Evolutionary conservation across 371 early-diverging fungal genomes (phyloP), one percentile per base, ranked within the genome.

Genomic region (Basidiobolus meristosporus): DNA sequence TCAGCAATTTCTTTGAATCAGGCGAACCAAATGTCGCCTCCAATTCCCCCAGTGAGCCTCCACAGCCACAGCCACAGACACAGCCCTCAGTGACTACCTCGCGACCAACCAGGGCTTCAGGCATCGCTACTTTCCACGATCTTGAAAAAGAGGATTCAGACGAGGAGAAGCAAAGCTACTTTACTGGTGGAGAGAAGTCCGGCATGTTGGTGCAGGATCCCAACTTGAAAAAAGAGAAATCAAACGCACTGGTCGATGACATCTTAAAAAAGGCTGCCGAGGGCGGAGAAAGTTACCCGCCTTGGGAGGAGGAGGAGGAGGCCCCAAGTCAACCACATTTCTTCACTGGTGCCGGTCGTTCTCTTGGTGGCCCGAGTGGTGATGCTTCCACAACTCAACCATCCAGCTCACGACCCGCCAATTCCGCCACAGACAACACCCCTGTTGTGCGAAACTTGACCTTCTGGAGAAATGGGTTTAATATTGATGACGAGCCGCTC

Each of bases 391-490:
- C 7, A 77, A 77, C 29, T 48, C 70, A 23, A 75, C 75, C 57
- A 45, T 29, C n/a, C 11, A 42, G 26, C n/a, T 43, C 34, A 31
- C 41, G 36, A 33, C 16, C 19, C 16, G 32, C 7, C 3, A 30
- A 28, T 7, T n/a, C 9, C 23, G 15, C 14, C 23, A 20, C 12
- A 4, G 2, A 12, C 6, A 3, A 36, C n/a, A 14, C 2, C 45
- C 67, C n/a, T 68, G 68, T 65, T 12, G 61, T 69, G 11, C 71
- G 79, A 26, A 59, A 74, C 36, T 63, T 96, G 44, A 91, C 88
- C 2, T 91, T 96, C 45, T 96, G 93, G 91, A 65, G 80, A 37
- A 76, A 92, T 51, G 97, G 97, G 29, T 96, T 93, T 52, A 89
- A 82, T 43, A 70, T 96, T 40, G 95, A 87, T 29, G 91, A 92